Evolutionary conservation across 2,329 filamentous ascomycete genomes (phyloP), one percentile per base, ranked within the genome.

Genomic region (Penicillium nordicum): DNA sequence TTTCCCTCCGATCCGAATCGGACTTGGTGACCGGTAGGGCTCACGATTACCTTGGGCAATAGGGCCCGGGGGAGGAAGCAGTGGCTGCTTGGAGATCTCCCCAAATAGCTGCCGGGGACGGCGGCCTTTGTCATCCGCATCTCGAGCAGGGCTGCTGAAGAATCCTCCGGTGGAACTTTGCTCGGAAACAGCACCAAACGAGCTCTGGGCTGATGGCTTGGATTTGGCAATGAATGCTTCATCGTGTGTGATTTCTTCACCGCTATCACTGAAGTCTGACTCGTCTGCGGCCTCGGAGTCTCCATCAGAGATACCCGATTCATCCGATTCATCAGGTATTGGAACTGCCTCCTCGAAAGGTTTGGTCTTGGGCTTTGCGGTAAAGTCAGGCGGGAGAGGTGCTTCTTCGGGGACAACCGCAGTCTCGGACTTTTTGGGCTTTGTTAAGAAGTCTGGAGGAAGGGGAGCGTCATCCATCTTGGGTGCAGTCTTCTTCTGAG

Each of bases 251-350:
- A 78, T 69, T 36, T 80, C 78, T 53, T 79, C 74, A 10, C 74
- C 78, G 53, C 76, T 79, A 46, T 76, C 77, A 53, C 73, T 73
- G 60, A 79, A 79, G 32, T 77, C 76, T 5, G 76, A 74, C 43
- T 71, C 72, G 37, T 69, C 69, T 8, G 56, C 66, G 37, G 68
- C 69, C 16, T 70, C 68, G 5, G 63, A 73, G 16, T 72, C 73
- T 21, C 56, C 64, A 45, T 72, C 51, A 11, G 51, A 54, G 29
- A 49, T 34, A 18, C 23, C 52, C 7, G 37, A 43, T 42, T 41
- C 51, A 10, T 55, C 73, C 40, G 74, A 69, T 53, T 67, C 71
- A 45, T 69, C 70, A 2, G 69, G 73, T n/a, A 75, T 52, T n/a
- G 70, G 63, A 14, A 64, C 64, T 27, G 62, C 51, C 29, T 66